Conservation (phyloP, 768 basidiomycete species). For the Hypsizygus marmoreus region DNA sequence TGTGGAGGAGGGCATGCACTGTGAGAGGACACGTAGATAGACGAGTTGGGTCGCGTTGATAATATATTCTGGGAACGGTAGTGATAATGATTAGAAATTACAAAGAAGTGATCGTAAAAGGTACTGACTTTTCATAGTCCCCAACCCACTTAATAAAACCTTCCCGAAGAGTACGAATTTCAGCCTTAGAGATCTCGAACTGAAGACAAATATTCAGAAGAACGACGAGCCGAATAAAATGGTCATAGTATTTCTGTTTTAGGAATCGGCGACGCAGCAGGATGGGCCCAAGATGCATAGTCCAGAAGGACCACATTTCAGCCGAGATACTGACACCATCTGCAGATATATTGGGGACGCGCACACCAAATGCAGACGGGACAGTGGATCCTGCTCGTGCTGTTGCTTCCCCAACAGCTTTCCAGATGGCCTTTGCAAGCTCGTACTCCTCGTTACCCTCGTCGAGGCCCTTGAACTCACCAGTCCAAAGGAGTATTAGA, state of each 20-base stretch:
- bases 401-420: slow-evolving; percentile 37
- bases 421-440: slow-evolving; percentile 35
- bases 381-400: slow-evolving; percentile 34
- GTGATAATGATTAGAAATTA: neutral
- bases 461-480: slow-evolving; percentile 41
- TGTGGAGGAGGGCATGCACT: slow-evolving; percentile 37
- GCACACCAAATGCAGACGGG: slow-evolving; percentile 37
- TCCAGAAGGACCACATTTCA: slow-evolving; percentile 43
- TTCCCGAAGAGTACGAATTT: neutral
- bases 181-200: slow-evolving; percentile 26
- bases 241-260: slow-evolving; percentile 35
- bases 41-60: neutral
- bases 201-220: slow-evolving; percentile 30
- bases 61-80: slow-evolving; percentile 3
- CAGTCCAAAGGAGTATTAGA: slow-evolving; percentile 41
- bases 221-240: slow-evolving; percentile 41
- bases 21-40: slow-evolving; percentile 22
- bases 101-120: neutral
- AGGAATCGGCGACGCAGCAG: slow-evolving; percentile 35
- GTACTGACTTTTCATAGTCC: neutral
- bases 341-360: slow-evolving; percentile 10
- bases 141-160: slow-evolving; percentile 1
- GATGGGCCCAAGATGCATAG: slow-evolving; percentile 37
- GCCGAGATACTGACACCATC: slow-evolving; percentile 24
- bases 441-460: slow-evolving; percentile 29